Percentiles rank a stretch among this genome's conserved stretches.
phyloP scores from a whole-genome alignment of 2,329 filamentous ascomycete species.

The Beauveria rudraprayagi region DNA sequence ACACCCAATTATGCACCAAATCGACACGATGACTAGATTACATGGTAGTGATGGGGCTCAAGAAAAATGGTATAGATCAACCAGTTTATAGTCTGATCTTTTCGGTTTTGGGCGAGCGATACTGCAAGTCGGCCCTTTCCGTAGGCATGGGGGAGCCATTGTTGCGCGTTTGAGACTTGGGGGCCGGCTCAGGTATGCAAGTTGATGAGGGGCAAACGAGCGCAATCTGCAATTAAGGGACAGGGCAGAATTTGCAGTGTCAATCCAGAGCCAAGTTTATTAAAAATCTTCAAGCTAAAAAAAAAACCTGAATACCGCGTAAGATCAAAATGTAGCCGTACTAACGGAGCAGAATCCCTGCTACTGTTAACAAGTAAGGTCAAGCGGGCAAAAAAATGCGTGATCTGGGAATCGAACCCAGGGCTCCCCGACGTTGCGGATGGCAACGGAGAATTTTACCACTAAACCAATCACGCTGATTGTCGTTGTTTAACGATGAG shows the following conservation, averaged over 20 bases:
- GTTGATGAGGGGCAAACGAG: neutral
- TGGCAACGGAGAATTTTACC: slow-evolving; percentile 12
- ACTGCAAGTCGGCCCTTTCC: neutral
- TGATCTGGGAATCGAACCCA: slow-evolving; percentile 12
- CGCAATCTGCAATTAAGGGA: neutral
- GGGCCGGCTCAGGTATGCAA: neutral
- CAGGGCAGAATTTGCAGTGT: too few species aligned
- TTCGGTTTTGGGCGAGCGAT: neutral
- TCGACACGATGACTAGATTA: neutral
- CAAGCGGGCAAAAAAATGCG: neutral
- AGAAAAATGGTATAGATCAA: neutral
- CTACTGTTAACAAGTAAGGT: too few species aligned
- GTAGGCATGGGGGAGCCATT: neutral
- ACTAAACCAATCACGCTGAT: slow-evolving; percentile 11
- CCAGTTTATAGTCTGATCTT: neutral
- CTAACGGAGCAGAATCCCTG: too few species aligned
- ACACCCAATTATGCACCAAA: neutral
- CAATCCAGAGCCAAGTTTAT: too few species aligned
- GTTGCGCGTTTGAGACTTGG: neutral
- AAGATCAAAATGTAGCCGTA: too few species aligned
- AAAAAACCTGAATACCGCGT: too few species aligned
- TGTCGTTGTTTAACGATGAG: neutral
- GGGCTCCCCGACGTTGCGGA: slow-evolving; percentile 12
- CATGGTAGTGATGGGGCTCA: neutral
- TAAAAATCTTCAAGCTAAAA: too few species aligned